phyloP scores from a whole-genome alignment of 2,329 filamentous ascomycete species.

The Fusarium praegraminearum region DNA sequence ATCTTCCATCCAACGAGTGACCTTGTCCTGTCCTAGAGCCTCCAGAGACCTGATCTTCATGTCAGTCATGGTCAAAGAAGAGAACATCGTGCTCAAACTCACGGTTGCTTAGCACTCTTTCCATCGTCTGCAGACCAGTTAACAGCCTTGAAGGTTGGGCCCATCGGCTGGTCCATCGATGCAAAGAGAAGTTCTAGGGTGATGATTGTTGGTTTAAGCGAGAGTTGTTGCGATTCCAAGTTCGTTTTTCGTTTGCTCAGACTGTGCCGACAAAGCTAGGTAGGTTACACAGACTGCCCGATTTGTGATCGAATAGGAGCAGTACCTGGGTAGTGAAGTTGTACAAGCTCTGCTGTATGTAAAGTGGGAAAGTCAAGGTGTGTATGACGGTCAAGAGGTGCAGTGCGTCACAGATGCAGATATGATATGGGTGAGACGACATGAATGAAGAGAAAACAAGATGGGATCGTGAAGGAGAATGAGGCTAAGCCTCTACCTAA shows the following conservation, averaged over 20 bases:
- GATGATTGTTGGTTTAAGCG: not conserved
- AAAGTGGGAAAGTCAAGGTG: not conserved
- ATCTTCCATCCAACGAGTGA: slow-evolving; percentile 37
- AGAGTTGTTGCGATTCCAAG: not conserved
- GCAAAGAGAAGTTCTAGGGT: not conserved
- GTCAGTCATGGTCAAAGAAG: slow-evolving; percentile 6
- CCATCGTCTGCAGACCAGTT: slow-evolving; percentile 22
- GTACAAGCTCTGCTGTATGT: not conserved
- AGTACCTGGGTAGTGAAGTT: not conserved
- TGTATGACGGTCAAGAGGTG: slow-evolving; percentile 2
- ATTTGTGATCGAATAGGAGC: not conserved
- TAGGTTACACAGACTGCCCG: not conserved
- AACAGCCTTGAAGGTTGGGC: slow-evolving; percentile 15
- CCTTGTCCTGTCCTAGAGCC: slow-evolving; percentile 26
- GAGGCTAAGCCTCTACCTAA: slow-evolving; percentile 26
- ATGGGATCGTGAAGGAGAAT: slow-evolving; percentile 32
- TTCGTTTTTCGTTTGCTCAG: not conserved
- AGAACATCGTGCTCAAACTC: not conserved
- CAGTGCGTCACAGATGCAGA: slow-evolving; percentile 13
- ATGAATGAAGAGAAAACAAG: slow-evolving; percentile 16
- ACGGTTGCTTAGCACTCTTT: slow-evolving; percentile 8
- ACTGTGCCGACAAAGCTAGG: not conserved
- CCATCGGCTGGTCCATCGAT: slow-evolving; percentile 25
- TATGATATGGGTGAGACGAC: slow-evolving; percentile 9
- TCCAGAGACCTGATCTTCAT: slow-evolving; percentile 13